Evolutionary conservation across 306 rosid species (phyloP), one percentile per base, ranked within the genome.

Genomic region (Erythrophleum fordii): DNA sequence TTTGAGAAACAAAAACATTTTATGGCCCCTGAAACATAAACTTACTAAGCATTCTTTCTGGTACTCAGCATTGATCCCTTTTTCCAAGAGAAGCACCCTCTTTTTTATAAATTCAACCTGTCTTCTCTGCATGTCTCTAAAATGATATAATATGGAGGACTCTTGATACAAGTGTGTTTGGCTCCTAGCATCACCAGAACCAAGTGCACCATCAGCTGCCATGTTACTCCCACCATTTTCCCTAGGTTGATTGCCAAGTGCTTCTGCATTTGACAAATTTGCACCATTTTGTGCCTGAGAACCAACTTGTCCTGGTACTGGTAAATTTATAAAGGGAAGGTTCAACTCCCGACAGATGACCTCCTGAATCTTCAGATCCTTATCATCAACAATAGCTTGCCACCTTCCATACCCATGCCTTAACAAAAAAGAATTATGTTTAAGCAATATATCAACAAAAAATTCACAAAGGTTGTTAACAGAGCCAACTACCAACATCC

Each of bases 371-470:
- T 84, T 90, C 87, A 95, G 87, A 79, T 89, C 97, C 88, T 89
- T 95, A 80, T 95, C 99, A 80, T 95, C 99, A 83, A 93, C 83
- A 71, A 95, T 95, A 58, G 98, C 95, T 87, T 95, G 99, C 99
- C 99, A 95, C 91, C 97, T 92, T 85, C 99, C 99, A 81, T 93
- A 95, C 58, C 99, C 99, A 76, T 95, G 99, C 91, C 99, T 95
- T 77, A 5, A 62, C 49, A 52, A 67, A 66, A 80, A 73, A 80
- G 44, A 73, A 59, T 67, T 22, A 14, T 59, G 85, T 68, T 77
- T 58, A 53, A 77, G 68, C 26, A 56, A 76, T 80, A 74, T 25
- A 73, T 67, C 65, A 77, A 74, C 26, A 64, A 46, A 62, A 70
- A 39, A 74, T 62, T 45, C 62, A 72, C 34, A 49, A 53, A 73